These are phyloP conservation scores for Paracoccidioides brasiliensis DNA, from an alignment of 2,329 filamentous ascomycete species.

Conservation along the genomic window DNA sequence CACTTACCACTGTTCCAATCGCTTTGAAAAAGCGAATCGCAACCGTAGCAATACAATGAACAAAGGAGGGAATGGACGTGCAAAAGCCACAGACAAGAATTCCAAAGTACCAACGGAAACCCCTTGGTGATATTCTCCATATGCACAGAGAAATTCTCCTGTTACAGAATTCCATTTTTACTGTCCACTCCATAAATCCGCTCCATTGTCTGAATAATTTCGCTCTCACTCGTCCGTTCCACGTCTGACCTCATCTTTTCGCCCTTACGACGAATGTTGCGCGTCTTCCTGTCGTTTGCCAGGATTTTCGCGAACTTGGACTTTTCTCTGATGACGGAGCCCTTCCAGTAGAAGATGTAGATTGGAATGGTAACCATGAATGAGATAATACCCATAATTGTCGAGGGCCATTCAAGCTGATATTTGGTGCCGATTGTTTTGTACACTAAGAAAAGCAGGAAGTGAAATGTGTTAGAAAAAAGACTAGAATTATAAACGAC, in stretches of 20 bases:
- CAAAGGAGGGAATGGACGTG: too few species aligned
- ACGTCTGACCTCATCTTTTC: neutral
- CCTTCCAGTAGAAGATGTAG: constrained; percentile 53
- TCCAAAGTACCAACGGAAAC: neutral
- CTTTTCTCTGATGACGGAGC: constrained; percentile 42
- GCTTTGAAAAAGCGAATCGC: too few species aligned
- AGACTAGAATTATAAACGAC: constrained; percentile 1
- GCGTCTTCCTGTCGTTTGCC: constrained; percentile 30
- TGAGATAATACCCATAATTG: constrained; percentile 48
- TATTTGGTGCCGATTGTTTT: constrained; percentile 39
- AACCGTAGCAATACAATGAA: too few species aligned
- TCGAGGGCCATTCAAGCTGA: constrained; percentile 43
- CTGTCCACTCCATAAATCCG: neutral
- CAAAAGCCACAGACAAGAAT: neutral
- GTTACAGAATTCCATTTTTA: neutral
- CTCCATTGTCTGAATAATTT: neutral
- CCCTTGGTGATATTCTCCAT: too few species aligned
- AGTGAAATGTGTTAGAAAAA: neutral
- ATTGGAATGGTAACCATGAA: constrained; percentile 49
- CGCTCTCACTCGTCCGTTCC: neutral
- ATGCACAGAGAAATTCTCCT: too few species aligned
- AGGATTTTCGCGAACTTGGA: constrained; percentile 53
- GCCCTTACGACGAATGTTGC: constrained; percentile 2
- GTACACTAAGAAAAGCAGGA: constrained; percentile 22
- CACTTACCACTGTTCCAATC: too few species aligned